A percentile compares a stretch with the other conserved stretches of the same genome.
Evolutionary conservation across 192 early-diverging fungal genomes (phyloP).

Genomic region (Dissophora ornata): DNA sequence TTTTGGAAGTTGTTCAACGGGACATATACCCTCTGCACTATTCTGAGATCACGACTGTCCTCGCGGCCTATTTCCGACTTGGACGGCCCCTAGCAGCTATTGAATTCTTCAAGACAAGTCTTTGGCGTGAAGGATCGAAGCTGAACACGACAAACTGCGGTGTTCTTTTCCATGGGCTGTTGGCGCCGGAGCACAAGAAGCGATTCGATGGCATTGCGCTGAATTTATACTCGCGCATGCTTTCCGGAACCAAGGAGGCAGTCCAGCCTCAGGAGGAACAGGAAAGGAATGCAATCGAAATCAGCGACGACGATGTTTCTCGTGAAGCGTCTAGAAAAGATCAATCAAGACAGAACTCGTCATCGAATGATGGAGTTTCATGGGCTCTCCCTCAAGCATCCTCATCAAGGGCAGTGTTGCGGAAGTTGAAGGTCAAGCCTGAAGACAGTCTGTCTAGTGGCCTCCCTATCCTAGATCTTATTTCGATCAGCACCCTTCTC

Average conservation of each 20-base stretch:
- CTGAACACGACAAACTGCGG: conserved; percentile 44
- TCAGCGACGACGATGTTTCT: neutral
- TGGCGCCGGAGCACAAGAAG: conserved; percentile 27
- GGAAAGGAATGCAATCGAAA: too few species aligned
- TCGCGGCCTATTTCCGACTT: conserved; percentile 39
- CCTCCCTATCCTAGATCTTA: conserved; percentile 24
- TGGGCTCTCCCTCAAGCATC: neutral
- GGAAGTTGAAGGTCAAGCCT: too few species aligned
- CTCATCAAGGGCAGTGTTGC: too few species aligned
- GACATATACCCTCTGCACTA: conserved; percentile 19
- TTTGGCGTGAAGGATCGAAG: conserved; percentile 17
- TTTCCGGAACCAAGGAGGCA: conserved; percentile 15
- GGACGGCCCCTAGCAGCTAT: conserved; percentile 42
- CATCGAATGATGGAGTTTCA: neutral
- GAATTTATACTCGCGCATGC: conserved; percentile 37
- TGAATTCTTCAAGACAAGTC: conserved; percentile 40
- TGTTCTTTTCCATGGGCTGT: conserved; percentile 31
- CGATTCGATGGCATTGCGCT: conserved; percentile 39
- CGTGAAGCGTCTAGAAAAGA: neutral
- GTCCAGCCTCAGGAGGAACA: conserved; percentile 11
- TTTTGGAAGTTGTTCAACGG: conserved; percentile 22
- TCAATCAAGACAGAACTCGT: neutral
- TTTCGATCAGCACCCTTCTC: conserved; percentile 26
- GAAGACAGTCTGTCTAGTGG: conserved; percentile 3
- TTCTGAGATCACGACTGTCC: conserved; percentile 32